Evolutionary conservation across 371 early-diverging fungal species (phyloP), one percentile per base, ranked within the genome.

Genomic region (Mortierella sp.): DNA sequence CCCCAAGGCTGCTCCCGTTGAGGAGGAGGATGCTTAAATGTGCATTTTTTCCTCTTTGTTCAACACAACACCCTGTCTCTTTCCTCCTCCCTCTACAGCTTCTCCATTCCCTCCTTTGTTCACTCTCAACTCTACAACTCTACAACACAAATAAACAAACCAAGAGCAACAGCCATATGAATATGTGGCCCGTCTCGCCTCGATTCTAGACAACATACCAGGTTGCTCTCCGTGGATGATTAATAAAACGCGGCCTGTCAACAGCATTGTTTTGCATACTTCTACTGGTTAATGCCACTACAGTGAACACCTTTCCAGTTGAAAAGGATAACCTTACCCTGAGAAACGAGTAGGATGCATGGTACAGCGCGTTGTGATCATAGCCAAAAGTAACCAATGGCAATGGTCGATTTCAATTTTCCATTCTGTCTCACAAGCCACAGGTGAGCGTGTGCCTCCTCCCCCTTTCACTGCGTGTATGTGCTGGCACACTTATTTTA

Each of bases 11-110:
- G 73, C 79, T 13, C 68, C 55, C 16, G 77, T 44, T 14, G 82
- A 82, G 80, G 82, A 82, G 80, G 82, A 82, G 78, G 86, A 86
- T 55, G 86, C 82, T 63, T 86, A 86, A 82, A 50, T 44, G 55
- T 52, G 4, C 28, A 42, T 16, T 34, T 44, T 13, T 60, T 72
- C 57, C n/a, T 50, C 70, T 54, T 71, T 38, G 47, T 26, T 45
- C 34, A 48, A 42, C 26, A 54, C 72, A 47, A 44, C n/a, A 26
- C 48, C 21, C 31, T 52, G 1, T 78, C 48, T 60, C 38, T 26
- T 47, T 19, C 57, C 44, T 11, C 26, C 4, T 19, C 1, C 45
- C 38, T 21, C 1, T 68, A 42, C 52, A 63, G 34, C 38, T 21
- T 31, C 63, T 60, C 58, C 71, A 71, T 58, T 72, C 70, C 34